Evolutionary conservation across 257 asterid genomes (phyloP).

Genomic region (Plectranthus barbatus): DNA sequence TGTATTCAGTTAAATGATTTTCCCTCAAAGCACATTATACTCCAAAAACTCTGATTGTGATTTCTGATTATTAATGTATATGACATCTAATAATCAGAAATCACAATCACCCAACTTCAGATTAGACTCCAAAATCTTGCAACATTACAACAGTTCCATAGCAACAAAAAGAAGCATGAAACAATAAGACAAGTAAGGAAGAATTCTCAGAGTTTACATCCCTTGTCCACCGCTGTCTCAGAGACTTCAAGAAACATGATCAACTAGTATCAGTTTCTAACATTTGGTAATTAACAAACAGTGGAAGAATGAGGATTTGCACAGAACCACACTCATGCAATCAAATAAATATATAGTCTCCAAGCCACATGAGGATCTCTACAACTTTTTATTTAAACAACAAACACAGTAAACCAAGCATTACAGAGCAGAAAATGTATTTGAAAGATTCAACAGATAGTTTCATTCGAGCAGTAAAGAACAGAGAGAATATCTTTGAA

Average conservation of each 20-base stretch:
- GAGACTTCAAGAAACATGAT: slow-evolving; percentile 2
- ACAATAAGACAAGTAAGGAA: not conserved
- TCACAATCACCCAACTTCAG: not conserved
- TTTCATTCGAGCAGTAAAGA: not conserved
- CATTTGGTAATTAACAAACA: not conserved
- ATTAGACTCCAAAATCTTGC: not conserved
- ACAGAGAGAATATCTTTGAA: not conserved
- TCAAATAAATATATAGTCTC: not conserved
- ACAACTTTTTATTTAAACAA: not conserved
- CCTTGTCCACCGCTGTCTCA: not conserved
- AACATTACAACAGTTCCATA: not conserved
- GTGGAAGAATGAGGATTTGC: not conserved
- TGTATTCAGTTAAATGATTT: not conserved
- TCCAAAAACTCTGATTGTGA: too few relatives aligned
- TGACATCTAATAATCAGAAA: not conserved
- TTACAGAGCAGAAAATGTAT: not conserved
- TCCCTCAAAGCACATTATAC: not conserved
- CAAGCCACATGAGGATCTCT: not conserved
- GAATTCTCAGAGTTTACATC: not conserved
- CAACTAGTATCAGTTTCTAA: slow-evolving; percentile 1
- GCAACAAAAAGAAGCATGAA: not conserved
- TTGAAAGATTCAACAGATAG: not conserved
- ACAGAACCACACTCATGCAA: not conserved
- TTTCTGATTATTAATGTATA: not conserved
- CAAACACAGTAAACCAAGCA: too few relatives aligned